Base-by-base conservation (phyloP, 2,329 filamentous ascomycete genomes). In the Emmonsiellopsis sp. region DNA sequence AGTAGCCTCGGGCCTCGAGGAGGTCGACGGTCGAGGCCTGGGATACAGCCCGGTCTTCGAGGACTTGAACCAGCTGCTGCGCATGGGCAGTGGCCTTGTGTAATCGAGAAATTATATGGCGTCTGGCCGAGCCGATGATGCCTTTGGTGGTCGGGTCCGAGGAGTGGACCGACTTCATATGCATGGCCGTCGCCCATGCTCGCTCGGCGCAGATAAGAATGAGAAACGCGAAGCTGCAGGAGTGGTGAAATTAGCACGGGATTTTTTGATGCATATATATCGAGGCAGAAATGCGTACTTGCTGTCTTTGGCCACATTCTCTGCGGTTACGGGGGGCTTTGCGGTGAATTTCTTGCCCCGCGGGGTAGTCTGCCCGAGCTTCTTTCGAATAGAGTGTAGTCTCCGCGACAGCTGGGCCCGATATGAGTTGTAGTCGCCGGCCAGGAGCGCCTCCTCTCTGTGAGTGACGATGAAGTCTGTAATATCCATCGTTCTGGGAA, bases 151-250 rank as follows among this genome's bases (percentile, higher is more conserved):
- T 75, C 56, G 85, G 83, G 62, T 93, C 88, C 61, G 87, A 80
- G 40, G 87, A 82, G 67, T 94, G 88, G 17, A 82, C 76, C 3
- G 88, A 81, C 71, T 95, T 96, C 79, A 96, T 89, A 66, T 87
- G 84, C 90, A 97, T 94, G 54, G 91, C 92, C 69, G 95, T 86
- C 39, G 93, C 92, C 88, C 90, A 97, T 50, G 91, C 88, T 58
- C 93, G 82, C 74, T 98, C 93, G 56, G 91, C 84, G 40, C 84
- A 87, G 64, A 96, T 82, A 53, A 98, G 78, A 34, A 92, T 77
- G n/a, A 96, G 77, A 60, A 86, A 79, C 48, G 85, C 81, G 71
- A 84, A 88, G 70, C 88, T 94, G 61, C 13, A 6, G 17, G 17
- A n/a, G 7, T 31, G 47, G 21, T 27, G 21, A 5, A 27, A 27